Evolutionary conservation across 164 flowering plant species (phyloP).

Genomic region (Cinnamomum chago): DNA sequence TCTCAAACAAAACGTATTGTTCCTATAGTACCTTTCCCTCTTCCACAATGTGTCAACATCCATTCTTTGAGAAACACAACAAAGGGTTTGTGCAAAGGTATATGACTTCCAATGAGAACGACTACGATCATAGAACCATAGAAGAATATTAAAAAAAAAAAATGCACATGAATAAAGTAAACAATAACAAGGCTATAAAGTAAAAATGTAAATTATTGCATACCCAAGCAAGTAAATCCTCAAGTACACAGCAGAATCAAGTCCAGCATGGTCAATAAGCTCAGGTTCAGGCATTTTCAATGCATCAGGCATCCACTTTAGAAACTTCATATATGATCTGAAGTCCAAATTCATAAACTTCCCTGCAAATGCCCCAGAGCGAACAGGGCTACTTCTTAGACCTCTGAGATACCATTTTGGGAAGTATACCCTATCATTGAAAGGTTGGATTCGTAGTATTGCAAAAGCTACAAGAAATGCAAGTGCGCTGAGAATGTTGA

Average conservation of each 20-base stretch:
- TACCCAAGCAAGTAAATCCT: conserved; percentile 77
- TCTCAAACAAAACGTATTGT: no score
- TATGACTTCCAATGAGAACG: not conserved
- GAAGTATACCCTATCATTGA: conserved; percentile 80
- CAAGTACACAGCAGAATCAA: conserved; percentile 79
- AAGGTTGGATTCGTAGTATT: conserved; percentile 62
- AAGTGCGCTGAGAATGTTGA: conserved; percentile 64
- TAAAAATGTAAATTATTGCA: not conserved
- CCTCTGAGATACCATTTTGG: conserved; percentile 86
- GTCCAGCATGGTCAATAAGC: conserved; percentile 79
- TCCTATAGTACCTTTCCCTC: no score
- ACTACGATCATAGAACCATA: not conserved
- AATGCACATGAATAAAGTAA: not conserved
- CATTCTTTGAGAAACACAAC: not conserved
- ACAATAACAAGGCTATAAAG: not conserved
- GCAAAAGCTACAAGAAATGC: conserved; percentile 73
- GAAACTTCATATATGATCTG: conserved; percentile 54
- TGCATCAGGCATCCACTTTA: conserved; percentile 81
- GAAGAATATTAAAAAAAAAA: not conserved
- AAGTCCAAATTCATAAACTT: conserved; percentile 72
- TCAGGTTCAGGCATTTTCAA: conserved; percentile 81
- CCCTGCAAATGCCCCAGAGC: conserved; percentile 42
- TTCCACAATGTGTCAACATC: no score
- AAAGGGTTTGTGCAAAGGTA: not conserved
- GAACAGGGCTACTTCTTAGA: conserved; percentile 50